Conservation (phyloP, 176 grass and related monocot genomes). For the Hordeum vulgare region MorexV3_pseudomolecules_assembly NC_058521.1:550632884-550633383, state of each 20-base stretch:
- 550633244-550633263: not conserved
- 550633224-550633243: not conserved
- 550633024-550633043: conserved; percentile 33
- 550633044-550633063: conserved; percentile 72
- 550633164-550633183: not conserved
- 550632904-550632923: not conserved
- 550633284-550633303: not conserved
- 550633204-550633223: not conserved
- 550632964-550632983: conserved; percentile 84
- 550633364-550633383: not conserved
- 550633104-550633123: not conserved
- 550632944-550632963: conserved; percentile 74
- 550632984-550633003: conserved; percentile 70
- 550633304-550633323: not conserved
- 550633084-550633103: not conserved
- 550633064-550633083: conserved; percentile 41
- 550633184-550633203: not conserved
- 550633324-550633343: not conserved
- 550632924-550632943: conserved; percentile 67
- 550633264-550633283: not conserved
- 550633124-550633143: not conserved
- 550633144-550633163: not conserved
- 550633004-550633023: conserved; percentile 56
- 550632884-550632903: not conserved
- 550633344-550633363: not conserved